phyloP scores from a whole-genome alignment of 306 rosid species.

The Cercis canadensis region DNA sequence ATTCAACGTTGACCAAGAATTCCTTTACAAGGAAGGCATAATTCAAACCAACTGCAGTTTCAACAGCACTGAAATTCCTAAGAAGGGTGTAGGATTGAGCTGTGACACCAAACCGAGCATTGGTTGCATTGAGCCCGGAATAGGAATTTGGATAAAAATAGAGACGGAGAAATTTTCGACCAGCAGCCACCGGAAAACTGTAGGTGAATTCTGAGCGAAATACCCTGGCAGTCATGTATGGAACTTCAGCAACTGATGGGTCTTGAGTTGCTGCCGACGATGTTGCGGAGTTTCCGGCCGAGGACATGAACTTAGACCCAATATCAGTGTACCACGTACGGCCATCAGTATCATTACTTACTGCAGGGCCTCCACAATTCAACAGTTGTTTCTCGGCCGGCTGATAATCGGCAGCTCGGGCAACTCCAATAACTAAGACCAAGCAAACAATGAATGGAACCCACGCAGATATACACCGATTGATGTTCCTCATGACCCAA shows the following conservation, averaged over 20 bases:
- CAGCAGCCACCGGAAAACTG: slow-evolving; percentile 70
- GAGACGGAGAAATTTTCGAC: slow-evolving; percentile 77
- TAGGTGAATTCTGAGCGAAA: slow-evolving; percentile 65
- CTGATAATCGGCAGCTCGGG: slow-evolving; percentile 55
- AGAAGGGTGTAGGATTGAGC: slow-evolving; percentile 65
- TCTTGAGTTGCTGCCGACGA: slow-evolving; percentile 65
- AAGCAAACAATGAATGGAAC: slow-evolving; percentile 42
- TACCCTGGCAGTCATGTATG: slow-evolving; percentile 76
- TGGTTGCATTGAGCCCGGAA: slow-evolving; percentile 51
- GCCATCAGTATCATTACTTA: slow-evolving; percentile 56
- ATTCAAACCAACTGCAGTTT: slow-evolving; percentile 69
- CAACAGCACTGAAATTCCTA: slow-evolving; percentile 73
- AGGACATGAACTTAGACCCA: slow-evolving; percentile 60
- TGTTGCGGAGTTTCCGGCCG: slow-evolving; percentile 38
- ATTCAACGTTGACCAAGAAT: slow-evolving; percentile 64
- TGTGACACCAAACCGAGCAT: slow-evolving; percentile 62
- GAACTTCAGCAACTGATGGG: slow-evolving; percentile 70
- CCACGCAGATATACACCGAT: slow-evolving; percentile 18
- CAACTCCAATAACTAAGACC: slow-evolving; percentile 42
- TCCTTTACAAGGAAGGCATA: slow-evolving; percentile 65
- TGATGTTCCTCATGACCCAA: slow-evolving; percentile 45
- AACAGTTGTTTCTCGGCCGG: slow-evolving; percentile 71
- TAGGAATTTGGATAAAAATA: slow-evolving; percentile 82
- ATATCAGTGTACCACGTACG: slow-evolving; percentile 73
- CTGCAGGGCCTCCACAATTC: slow-evolving; percentile 76